phyloP scores from a whole-genome alignment of 2,329 filamentous ascomycete species.

The Colletotrichum neosansevieriae region DNA sequence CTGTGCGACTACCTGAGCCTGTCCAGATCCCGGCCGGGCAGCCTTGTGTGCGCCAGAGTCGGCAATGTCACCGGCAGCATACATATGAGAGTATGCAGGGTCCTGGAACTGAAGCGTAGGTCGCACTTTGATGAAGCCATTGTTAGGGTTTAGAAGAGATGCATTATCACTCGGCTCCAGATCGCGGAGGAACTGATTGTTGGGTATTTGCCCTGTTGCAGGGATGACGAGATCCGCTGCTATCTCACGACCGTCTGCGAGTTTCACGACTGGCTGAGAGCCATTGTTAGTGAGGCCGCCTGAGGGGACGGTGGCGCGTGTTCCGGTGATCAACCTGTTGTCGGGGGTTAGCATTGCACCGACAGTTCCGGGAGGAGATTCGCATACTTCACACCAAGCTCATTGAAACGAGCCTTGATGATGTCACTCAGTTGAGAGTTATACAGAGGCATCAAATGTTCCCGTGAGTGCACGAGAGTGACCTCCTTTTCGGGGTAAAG shows the following conservation, averaged over 20 bases:
- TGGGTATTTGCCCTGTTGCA: conserved; percentile 27
- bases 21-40: conserved; percentile 57
- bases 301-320: conserved; percentile 1
- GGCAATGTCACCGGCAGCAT: conserved; percentile 65
- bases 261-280: not conserved
- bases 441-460: conserved; percentile 50
- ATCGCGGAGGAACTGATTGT: conserved; percentile 10
- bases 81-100: conserved; percentile 50
- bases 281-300: not conserved
- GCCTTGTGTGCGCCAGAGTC: conserved; percentile 55
- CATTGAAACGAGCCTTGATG: conserved; percentile 13
- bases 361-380: accelerated
- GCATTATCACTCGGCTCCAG: conserved; percentile 1
- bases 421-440: conserved; percentile 19
- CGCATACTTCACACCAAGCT: conserved; percentile 21
- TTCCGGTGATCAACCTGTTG: conserved; percentile 7
- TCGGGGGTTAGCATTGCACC: not conserved
- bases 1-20: conserved; percentile 56
- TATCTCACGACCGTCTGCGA: conserved; percentile 16
- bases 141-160: conserved; percentile 1
- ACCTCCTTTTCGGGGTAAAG: conserved; percentile 60
- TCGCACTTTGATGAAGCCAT: conserved; percentile 52
- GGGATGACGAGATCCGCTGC: conserved; percentile 21
- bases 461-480: conserved; percentile 60
- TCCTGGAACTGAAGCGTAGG: conserved; percentile 58